A percentile compares a stretch with the other conserved stretches of the same genome.
phyloP scores from a whole-genome alignment of 352 stramenopile genomes.

The Phytophthora podocarpi region DNA sequence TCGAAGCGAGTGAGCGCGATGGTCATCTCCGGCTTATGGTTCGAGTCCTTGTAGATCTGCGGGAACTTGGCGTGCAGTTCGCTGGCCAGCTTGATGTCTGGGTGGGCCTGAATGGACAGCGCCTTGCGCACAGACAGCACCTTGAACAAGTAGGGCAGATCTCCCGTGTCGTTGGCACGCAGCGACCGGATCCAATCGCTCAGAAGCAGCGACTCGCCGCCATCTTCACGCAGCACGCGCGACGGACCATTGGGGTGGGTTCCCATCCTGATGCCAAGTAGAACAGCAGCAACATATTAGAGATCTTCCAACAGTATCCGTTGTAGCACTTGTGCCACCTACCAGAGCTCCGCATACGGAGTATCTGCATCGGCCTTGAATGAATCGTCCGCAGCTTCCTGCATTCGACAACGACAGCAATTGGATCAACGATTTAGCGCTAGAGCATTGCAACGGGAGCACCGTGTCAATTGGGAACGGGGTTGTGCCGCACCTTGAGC shows the following conservation, averaged over 20 bases:
- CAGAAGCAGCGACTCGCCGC: slow-evolving; percentile 52
- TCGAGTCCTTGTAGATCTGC: slow-evolving; percentile 96
- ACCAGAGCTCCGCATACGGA: slow-evolving; percentile 92
- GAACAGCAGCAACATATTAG: slow-evolving; percentile 9
- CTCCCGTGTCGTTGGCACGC: slow-evolving; percentile 47
- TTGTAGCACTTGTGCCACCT: not conserved
- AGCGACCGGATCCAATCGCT: slow-evolving; percentile 59
- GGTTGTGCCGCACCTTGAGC: slow-evolving; percentile 70
- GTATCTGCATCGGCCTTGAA: slow-evolving; percentile 52
- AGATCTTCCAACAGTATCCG: slow-evolving; percentile 2
- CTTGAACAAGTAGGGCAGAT: slow-evolving; percentile 99
- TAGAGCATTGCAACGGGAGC: not conserved
- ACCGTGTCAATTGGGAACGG: not conserved
- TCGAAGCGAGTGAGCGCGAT: slow-evolving; percentile 98
- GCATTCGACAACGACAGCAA: slow-evolving; percentile 10
- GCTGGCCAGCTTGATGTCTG: slow-evolving; percentile 80
- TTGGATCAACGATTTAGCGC: not conserved
- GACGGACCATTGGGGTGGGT: slow-evolving; percentile 94
- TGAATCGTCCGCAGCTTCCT: slow-evolving; percentile 51
- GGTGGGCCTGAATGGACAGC: slow-evolving; percentile 97
- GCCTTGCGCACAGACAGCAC: slow-evolving; percentile 97
- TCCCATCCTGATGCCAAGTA: slow-evolving; percentile 94
- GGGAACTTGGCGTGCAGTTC: slow-evolving; percentile 88
- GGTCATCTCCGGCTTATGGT: slow-evolving; percentile 99
- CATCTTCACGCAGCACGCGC: slow-evolving; percentile 58